These are phyloP conservation scores for Trichoderma parareesei DNA, from an alignment of 495 filamentous ascomycete species.

Conservation along the genomic window DNA sequence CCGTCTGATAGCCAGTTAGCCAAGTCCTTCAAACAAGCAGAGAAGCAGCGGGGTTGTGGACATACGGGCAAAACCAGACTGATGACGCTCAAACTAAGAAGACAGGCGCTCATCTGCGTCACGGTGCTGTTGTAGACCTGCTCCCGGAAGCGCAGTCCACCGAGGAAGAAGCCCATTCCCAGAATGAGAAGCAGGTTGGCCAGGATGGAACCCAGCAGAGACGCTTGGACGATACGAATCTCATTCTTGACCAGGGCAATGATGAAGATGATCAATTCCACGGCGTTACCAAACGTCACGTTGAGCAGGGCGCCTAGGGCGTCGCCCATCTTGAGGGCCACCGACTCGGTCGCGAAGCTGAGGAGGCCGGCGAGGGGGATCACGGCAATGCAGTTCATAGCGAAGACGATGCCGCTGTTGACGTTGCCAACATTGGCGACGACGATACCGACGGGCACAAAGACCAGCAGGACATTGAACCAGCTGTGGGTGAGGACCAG, in stretches of 20 bases:
- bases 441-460: constrained; percentile 72
- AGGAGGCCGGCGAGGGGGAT: constrained; percentile 75
- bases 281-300: constrained; percentile 83
- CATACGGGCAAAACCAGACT: constrained; percentile 69
- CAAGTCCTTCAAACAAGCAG: neutral
- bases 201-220: constrained; percentile 78
- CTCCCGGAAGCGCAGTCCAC: constrained; percentile 80
- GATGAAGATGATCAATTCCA: constrained; percentile 58
- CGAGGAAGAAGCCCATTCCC: constrained; percentile 82
- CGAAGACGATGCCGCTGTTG: constrained; percentile 44
- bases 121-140: constrained; percentile 93
- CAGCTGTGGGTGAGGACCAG: constrained; percentile 57
- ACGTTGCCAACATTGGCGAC: constrained; percentile 32
- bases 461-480: constrained; percentile 71
- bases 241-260: constrained; percentile 67
- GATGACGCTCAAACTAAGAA: constrained; percentile 81
- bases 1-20: constrained; percentile 45
- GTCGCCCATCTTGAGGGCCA: constrained; percentile 69
- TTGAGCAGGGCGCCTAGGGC: constrained; percentile 76
- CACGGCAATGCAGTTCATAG: constrained; percentile 75
- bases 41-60: neutral
- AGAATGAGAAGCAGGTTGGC: constrained; percentile 82
- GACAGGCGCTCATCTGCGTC: constrained; percentile 89
- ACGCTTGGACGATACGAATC: constrained; percentile 84
- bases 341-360: constrained; percentile 72